These are phyloP conservation scores for Rhamnella rubrinervis DNA, from an alignment of 331 rosid genomes.

Conservation along the genomic window DNA sequence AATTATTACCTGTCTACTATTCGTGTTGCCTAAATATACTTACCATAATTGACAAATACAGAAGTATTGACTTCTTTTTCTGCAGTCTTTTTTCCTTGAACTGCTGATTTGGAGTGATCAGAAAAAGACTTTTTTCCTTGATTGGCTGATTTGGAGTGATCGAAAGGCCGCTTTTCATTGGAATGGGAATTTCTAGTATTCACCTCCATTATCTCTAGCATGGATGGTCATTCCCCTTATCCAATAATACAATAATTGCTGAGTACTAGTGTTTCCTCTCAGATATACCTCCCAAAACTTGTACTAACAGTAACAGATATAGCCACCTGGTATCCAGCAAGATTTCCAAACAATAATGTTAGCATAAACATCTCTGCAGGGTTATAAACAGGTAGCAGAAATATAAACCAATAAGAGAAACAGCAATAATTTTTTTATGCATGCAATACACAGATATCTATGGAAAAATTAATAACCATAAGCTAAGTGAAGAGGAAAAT, in stretches of 20 bases:
- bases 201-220: conserved; percentile 56
- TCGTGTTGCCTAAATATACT: conserved; percentile 17
- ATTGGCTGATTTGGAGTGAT: conserved; percentile 48
- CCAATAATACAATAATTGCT: conserved; percentile 6
- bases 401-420: background rate
- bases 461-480: background rate
- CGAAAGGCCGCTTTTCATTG: conserved; percentile 46
- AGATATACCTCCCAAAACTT: background rate
- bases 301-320: conserved; percentile 4
- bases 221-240: conserved; percentile 39
- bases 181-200: conserved; percentile 51
- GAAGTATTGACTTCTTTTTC: conserved; percentile 50
- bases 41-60: conserved; percentile 73
- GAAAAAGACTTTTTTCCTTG: conserved; percentile 6
- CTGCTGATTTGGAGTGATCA: conserved; percentile 47
- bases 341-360: conserved; percentile 7
- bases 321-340: conserved; percentile 11
- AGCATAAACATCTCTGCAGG: conserved; percentile 8
- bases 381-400: background rate
- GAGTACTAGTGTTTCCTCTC: background rate
- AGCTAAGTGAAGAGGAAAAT: background rate
- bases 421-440: background rate
- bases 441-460: background rate
- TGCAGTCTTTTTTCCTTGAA: conserved; percentile 46
- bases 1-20: background rate